A percentile compares a stretch with the other conserved stretches of the same genome.
Evolutionary conservation across 2,329 filamentous ascomycete genomes (phyloP).

Genomic region (Ascochyta pisi): DNA sequence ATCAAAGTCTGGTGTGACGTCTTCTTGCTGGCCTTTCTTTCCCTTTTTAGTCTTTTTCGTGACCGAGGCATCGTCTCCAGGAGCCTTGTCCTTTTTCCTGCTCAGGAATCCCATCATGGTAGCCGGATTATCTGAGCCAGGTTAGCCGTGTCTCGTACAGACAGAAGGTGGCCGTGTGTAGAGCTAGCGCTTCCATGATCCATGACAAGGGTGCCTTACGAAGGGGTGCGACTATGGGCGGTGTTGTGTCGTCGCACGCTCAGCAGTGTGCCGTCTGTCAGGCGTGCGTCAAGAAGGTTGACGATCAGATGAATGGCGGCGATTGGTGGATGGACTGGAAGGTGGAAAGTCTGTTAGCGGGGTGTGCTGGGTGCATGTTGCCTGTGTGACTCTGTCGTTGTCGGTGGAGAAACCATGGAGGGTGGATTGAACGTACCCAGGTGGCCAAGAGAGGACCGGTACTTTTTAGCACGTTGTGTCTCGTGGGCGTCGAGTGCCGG

Average conservation of each 20-base stretch:
- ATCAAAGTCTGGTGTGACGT: constrained; percentile 72
- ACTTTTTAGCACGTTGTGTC: neutral
- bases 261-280: constrained; percentile 11
- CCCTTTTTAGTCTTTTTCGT: constrained; percentile 53
- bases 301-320: constrained; percentile 15
- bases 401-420: neutral
- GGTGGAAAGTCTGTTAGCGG: constrained; percentile 22
- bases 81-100: constrained; percentile 65
- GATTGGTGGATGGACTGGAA: constrained; percentile 17
- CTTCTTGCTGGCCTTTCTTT: constrained; percentile 59
- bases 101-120: constrained; percentile 79
- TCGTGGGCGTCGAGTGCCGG: constrained; percentile 13
- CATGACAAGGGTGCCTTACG: constrained; percentile 7
- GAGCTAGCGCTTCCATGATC: neutral
- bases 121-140: constrained; percentile 30
- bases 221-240: constrained; percentile 7
- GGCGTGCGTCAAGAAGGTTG: neutral
- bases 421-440: neutral
- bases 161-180: neutral
- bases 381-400: constrained; percentile 7
- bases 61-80: constrained; percentile 41
- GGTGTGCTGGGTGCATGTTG: constrained; percentile 18
- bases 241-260: constrained; percentile 19
- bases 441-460: neutral
- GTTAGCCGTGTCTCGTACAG: neutral